Conservation (phyloP, 768 basidiomycete species). For the Jaapia argillacea region DNA sequence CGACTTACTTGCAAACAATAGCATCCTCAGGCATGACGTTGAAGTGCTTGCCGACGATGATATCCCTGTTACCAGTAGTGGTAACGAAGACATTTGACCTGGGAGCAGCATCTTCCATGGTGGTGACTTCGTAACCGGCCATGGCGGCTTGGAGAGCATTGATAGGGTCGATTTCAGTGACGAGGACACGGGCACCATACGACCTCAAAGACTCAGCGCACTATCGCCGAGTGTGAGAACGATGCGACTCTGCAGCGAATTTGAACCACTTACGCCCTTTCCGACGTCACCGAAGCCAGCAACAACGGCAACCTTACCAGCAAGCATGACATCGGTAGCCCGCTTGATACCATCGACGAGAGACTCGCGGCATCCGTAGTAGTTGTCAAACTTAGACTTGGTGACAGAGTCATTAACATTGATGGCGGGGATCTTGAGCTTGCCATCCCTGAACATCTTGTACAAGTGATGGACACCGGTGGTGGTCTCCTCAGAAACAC, state of each 20-base stretch:
- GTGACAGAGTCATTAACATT: conserved; percentile 99
- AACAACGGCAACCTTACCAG: conserved; percentile 97
- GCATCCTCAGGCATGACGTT: conserved; percentile 94
- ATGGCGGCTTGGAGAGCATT: conserved; percentile 99
- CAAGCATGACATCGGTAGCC: conserved; percentile 99
- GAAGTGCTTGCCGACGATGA: conserved; percentile 91
- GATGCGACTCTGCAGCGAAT: background rate
- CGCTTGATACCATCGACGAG: conserved; percentile 99
- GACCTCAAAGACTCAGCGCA: conserved; percentile 95
- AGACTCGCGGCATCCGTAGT: conserved; percentile 99
- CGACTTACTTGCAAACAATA: conserved; percentile 88
- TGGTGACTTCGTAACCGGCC: conserved; percentile 98
- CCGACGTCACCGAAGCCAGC: conserved; percentile 99
- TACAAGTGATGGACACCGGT: conserved; percentile 99
- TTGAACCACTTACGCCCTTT: conserved; percentile 72
- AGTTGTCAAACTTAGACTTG: conserved; percentile 98
- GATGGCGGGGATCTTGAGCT: conserved; percentile 95
- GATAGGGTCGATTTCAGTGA: conserved; percentile 99
- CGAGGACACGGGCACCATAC: conserved; percentile 93
- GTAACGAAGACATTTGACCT: conserved; percentile 92
- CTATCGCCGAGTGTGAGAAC: conserved; percentile 26
- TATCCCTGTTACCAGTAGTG: conserved; percentile 97
- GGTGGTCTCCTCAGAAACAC: conserved; percentile 98
- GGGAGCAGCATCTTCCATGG: conserved; percentile 95
- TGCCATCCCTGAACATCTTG: conserved; percentile 94